These are phyloP conservation scores for Pseudopithomyces chartarum DNA, from an alignment of 2,329 filamentous ascomycete species.

Conservation along the genomic window DNA sequence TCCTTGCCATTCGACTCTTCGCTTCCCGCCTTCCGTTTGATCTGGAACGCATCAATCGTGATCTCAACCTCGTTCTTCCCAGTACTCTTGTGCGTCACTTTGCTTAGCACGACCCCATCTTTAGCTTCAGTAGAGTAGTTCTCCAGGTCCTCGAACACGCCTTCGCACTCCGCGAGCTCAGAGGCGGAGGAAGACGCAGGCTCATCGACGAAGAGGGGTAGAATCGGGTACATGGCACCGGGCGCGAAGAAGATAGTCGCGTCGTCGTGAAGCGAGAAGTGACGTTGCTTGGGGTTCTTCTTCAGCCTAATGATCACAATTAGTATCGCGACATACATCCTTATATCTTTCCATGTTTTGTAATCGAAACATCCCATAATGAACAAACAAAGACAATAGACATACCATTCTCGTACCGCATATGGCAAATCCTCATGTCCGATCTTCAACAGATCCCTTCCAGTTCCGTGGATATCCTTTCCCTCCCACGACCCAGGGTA, in stretches of 20 bases:
- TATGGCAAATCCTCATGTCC: conserved; percentile 51
- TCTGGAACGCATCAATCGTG: conserved; percentile 36
- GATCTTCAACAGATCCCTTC: conserved; percentile 56
- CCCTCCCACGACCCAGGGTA: conserved; percentile 61
- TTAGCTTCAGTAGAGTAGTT: conserved; percentile 33
- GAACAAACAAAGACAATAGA: background rate
- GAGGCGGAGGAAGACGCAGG: conserved; percentile 22
- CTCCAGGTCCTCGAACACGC: conserved; percentile 44
- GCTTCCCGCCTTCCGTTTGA: conserved; percentile 15
- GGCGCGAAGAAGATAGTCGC: conserved; percentile 58
- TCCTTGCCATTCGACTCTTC: background rate
- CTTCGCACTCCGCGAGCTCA: conserved; percentile 47
- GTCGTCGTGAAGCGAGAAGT: conserved; percentile 49
- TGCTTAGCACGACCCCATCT: conserved; percentile 37
- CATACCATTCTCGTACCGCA: conserved; percentile 39
- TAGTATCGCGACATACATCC: background rate
- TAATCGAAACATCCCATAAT: background rate
- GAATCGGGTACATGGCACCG: conserved; percentile 55
- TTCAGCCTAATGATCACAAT: conserved; percentile 44
- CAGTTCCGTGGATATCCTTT: conserved; percentile 57
- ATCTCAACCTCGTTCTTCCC: conserved; percentile 37
- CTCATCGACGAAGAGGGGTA: conserved; percentile 58
- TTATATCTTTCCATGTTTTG: background rate
- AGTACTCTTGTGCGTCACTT: conserved; percentile 27
- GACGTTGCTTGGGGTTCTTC: conserved; percentile 47